A percentile compares a stretch with the other conserved stretches of the same genome.
These are phyloP conservation scores for Jaminaea rosea DNA, from an alignment of 1,284 basidiomycete genomes.

Conservation along the genomic window DNA sequence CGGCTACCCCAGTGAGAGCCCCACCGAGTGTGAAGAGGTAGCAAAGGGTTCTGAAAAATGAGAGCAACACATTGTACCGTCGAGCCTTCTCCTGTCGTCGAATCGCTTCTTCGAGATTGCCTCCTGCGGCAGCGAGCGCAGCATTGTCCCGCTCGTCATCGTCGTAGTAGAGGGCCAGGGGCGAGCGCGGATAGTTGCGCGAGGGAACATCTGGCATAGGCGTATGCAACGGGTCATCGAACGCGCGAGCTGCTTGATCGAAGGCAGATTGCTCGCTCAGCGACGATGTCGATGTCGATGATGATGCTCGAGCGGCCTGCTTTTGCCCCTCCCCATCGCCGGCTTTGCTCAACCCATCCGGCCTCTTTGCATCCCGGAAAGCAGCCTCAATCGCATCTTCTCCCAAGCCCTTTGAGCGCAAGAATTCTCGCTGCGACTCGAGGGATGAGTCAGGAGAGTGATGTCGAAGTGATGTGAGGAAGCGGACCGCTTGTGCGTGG, in stretches of 20 bases:
- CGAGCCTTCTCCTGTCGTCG: no score
- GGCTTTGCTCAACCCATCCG: conserved; percentile 9
- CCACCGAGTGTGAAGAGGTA: conserved; percentile 37
- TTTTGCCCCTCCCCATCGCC: no score
- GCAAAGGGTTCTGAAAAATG: conserved; percentile 35
- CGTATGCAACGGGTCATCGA: conserved; percentile 29
- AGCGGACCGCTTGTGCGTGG: conserved; percentile 41
- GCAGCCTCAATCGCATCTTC: conserved; percentile 32
- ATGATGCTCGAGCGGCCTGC: background rate
- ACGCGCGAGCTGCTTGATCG: conserved; percentile 21
- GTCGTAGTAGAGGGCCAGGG: conserved; percentile 35
- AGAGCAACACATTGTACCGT: conserved; percentile 37
- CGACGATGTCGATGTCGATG: background rate
- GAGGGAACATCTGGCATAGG: conserved; percentile 11
- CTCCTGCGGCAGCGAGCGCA: background rate
- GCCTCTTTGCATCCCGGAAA: conserved; percentile 27
- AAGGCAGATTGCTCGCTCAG: conserved; percentile 7
- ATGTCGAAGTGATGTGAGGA: conserved; percentile 26
- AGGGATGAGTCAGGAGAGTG: conserved; percentile 5
- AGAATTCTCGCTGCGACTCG: conserved; percentile 23
- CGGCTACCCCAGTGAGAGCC: conserved; percentile 24
- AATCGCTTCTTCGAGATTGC: background rate
- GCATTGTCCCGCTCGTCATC: background rate
- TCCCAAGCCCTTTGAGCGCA: conserved; percentile 33
- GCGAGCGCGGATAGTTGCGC: conserved; percentile 34